Evolutionary conservation across 331 rosid species (phyloP).

Genomic region (Malus hybrid): DNA sequence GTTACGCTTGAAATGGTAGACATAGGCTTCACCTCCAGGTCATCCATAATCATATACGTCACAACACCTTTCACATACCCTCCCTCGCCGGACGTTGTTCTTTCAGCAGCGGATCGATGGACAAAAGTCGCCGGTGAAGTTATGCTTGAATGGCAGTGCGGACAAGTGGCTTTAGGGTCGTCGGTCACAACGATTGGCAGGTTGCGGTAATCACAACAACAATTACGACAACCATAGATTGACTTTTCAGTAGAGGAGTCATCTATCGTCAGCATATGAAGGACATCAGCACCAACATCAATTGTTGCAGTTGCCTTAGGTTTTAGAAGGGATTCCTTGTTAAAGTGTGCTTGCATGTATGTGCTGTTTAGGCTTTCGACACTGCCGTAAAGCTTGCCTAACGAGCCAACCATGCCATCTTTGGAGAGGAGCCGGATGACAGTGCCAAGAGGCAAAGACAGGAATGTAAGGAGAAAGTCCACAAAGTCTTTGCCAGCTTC

Average conservation of each 20-base stretch:
- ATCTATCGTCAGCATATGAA: not conserved
- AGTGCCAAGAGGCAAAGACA: conserved; percentile 18
- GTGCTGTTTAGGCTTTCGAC: conserved; percentile 3
- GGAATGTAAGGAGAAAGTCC: conserved; percentile 16
- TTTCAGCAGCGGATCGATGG: too few relatives aligned
- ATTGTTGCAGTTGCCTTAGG: not conserved
- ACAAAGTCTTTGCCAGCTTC: conserved; percentile 20
- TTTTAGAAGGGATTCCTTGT: conserved; percentile 11
- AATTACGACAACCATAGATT: too few relatives aligned
- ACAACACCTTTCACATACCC: conserved; percentile 32
- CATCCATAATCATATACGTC: conserved; percentile 47
- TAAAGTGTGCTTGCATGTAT: conserved; percentile 8
- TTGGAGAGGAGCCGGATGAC: not conserved
- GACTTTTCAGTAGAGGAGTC: too few relatives aligned
- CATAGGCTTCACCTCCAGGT: conserved; percentile 20
- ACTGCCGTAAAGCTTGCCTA: conserved; percentile 21
- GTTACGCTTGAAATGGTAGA: too few relatives aligned
- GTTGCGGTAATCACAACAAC: too few relatives aligned
- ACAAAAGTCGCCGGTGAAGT: too few relatives aligned
- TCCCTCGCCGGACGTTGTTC: not conserved
- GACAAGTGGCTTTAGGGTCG: too few relatives aligned
- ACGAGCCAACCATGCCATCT: conserved; percentile 4
- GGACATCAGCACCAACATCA: not conserved
- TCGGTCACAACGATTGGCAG: too few relatives aligned
- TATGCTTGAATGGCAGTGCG: too few relatives aligned